phyloP scores from a whole-genome alignment of 2,329 filamentous ascomycete genomes.

The Epichloe sibirici region DNA sequence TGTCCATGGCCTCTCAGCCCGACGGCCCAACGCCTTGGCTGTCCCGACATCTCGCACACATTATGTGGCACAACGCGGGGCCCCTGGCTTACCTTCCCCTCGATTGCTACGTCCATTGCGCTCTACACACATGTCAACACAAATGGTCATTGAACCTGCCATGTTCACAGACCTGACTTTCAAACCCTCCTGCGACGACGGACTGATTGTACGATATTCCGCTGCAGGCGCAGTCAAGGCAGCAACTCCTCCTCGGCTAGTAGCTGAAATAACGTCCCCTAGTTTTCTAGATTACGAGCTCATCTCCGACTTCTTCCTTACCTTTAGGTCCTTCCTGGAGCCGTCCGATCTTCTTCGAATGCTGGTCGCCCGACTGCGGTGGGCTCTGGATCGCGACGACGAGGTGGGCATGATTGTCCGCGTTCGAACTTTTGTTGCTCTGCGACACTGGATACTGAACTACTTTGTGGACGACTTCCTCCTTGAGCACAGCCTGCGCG shows the following conservation, averaged over 20 bases:
- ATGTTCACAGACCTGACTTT: conserved; percentile 76
- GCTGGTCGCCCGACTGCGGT: conserved; percentile 72
- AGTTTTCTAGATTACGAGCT: conserved; percentile 94
- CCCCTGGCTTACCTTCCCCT: conserved; percentile 22
- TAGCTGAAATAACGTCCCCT: conserved; percentile 93
- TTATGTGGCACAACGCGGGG: conserved; percentile 10
- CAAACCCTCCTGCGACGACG: conserved; percentile 67
- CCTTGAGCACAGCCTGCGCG: conserved; percentile 58
- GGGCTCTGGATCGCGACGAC: conserved; percentile 70
- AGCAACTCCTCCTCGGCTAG: conserved; percentile 78
- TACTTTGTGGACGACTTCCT: conserved; percentile 96
- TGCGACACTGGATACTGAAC: conserved; percentile 95
- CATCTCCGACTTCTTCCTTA: conserved; percentile 94
- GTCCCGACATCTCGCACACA: conserved; percentile 24
- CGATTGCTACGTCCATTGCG: conserved; percentile 28
- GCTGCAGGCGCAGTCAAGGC: conserved; percentile 65
- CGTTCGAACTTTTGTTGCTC: conserved; percentile 86
- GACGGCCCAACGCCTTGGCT: conserved; percentile 25
- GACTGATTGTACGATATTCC: conserved; percentile 71
- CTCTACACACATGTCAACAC: conserved; percentile 36
- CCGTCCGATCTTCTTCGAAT: conserved; percentile 66
- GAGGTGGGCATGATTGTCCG: conserved; percentile 88
- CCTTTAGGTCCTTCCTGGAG: conserved; percentile 78
- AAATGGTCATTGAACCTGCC: conserved; percentile 49
- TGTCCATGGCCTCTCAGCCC: conserved; percentile 16